Evolutionary conservation across 371 early-diverging fungal genomes (phyloP), one percentile per base, ranked within the genome.

Genomic region (Circinella umbellata): DNA sequence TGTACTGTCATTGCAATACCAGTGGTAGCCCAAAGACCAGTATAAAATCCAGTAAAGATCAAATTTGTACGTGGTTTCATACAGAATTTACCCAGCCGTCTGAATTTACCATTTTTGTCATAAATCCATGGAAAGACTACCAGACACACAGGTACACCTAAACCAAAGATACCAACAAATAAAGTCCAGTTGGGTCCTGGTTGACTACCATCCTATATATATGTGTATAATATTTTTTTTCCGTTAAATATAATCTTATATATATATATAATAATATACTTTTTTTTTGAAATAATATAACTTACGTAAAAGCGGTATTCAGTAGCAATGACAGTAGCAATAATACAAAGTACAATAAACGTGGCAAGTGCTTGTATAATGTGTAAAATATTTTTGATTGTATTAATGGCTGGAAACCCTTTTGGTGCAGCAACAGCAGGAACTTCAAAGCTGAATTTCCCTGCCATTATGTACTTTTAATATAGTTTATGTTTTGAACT

Each of bases 1-100:
- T 84, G 80, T 0, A 75, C 76, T 34, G 80, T 77, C 69, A 80
- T 80, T 0, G 79, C 71, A 36, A 84, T 73, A 69, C 80, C 79
- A n/a, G 76, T 77, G 10, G 73, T 72, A 15, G 73, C 74, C 84
- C 84, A 84, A 9, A 74, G 38, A 14, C 74, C 63, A 0, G 80
- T 69, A 47, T 80, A 73, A 57, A 81, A 81, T n/a, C 63, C 47
- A 37, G 74, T 77, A 35, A 84, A 80, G 51, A 84, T 76, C 7
- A 84, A 20, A 11, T 66, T 76, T 4, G 82, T 77, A 13, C 84
- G 76, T 27, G 79, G 76, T 65, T 80, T 72, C 34, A 84, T 13
- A 63, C 73, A 80, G 64, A 83, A 84, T 54, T 76, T 74, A 69
- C 77, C 71, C 15, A 80, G 51, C 5, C 57, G 70, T 61, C 74